Evolutionary conservation across 768 basidiomycete species (phyloP).

Genomic region (Nidularia pulvinata): DNA sequence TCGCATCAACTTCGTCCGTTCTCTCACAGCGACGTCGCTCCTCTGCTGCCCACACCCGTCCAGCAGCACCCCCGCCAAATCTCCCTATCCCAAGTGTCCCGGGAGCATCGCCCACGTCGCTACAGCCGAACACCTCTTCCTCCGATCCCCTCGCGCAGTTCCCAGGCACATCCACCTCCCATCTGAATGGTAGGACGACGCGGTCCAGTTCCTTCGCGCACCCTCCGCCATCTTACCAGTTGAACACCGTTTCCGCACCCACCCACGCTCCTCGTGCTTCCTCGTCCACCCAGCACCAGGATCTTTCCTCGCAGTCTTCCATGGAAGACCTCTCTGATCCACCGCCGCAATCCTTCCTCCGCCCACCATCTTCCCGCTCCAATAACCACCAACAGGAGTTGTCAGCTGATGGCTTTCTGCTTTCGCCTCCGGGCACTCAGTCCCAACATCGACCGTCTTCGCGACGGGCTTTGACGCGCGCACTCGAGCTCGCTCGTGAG

Average conservation of each 20-base stretch:
- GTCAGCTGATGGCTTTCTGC: slow-evolving; percentile 38
- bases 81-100: slow-evolving; percentile 76
- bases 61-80: slow-evolving; percentile 70
- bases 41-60: slow-evolving; percentile 60
- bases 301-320: slow-evolving; percentile 31
- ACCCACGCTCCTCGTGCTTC: slow-evolving; percentile 46
- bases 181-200: slow-evolving; percentile 20
- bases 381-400: slow-evolving; percentile 32
- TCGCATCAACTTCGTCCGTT: slow-evolving; percentile 20
- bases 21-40: slow-evolving; percentile 66
- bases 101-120: slow-evolving; percentile 17
- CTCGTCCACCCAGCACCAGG: slow-evolving; percentile 16
- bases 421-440: slow-evolving; percentile 41
- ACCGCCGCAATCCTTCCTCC: slow-evolving; percentile 51
- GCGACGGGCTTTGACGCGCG: slow-evolving; percentile 81
- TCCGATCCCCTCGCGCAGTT: slow-evolving; percentile 17
- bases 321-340: slow-evolving; percentile 58
- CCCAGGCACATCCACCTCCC: slow-evolving; percentile 16
- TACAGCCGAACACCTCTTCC: slow-evolving; percentile 10
- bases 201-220: slow-evolving; percentile 35
- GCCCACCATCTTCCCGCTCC: slow-evolving; percentile 30
- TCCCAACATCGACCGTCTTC: slow-evolving; percentile 71
- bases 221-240: slow-evolving; percentile 41
- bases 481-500: slow-evolving; percentile 86
- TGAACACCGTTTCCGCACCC: slow-evolving; percentile 62